These are phyloP conservation scores for Pichia membranifaciens DNA, from an alignment of 805 yeast species.

Conservation along the genomic window DNA sequence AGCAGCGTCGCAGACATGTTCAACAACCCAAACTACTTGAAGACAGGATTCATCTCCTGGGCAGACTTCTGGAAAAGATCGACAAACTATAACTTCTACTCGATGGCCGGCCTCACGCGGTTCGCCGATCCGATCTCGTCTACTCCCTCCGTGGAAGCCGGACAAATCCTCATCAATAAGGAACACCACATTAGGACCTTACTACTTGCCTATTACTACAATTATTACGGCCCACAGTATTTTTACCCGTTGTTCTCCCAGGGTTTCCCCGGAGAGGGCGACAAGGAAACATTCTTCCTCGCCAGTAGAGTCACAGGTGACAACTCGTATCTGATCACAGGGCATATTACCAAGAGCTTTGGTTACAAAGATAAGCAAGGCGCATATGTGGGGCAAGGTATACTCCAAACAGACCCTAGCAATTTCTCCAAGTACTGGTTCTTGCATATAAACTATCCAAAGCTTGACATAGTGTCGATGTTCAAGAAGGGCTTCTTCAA, in stretches of 20 bases:
- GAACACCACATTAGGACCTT: conserved; percentile 52
- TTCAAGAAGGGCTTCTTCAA: conserved; percentile 18
- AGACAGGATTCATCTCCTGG: conserved; percentile 56
- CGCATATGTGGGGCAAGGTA: conserved; percentile 27
- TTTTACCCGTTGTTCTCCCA: conserved; percentile 66
- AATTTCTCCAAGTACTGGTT: conserved; percentile 22
- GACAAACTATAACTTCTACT: conserved; percentile 53
- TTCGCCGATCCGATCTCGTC: conserved; percentile 30
- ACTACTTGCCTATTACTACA: conserved; percentile 57
- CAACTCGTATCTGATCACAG: conserved; percentile 24
- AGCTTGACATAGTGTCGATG: conserved; percentile 21
- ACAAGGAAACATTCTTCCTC: conserved; percentile 68
- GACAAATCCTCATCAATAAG: conserved; percentile 60
- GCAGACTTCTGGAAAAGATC: conserved; percentile 68
- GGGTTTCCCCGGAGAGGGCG: conserved; percentile 76
- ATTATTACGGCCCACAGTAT: conserved; percentile 57
- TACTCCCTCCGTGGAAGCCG: conserved; percentile 64
- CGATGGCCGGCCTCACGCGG: conserved; percentile 37
- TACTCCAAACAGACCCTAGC: conserved; percentile 28
- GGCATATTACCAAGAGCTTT: conserved; percentile 27
- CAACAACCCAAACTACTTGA: conserved; percentile 37
- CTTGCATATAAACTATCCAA: conserved; percentile 30
- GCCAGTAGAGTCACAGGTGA: conserved; percentile 48
- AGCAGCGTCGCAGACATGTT: conserved; percentile 29
- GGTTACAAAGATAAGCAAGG: conserved; percentile 25